Evolutionary conservation across 2,329 filamentous ascomycete genomes (phyloP).

Genomic region (Thielaviopsis euricoi): DNA sequence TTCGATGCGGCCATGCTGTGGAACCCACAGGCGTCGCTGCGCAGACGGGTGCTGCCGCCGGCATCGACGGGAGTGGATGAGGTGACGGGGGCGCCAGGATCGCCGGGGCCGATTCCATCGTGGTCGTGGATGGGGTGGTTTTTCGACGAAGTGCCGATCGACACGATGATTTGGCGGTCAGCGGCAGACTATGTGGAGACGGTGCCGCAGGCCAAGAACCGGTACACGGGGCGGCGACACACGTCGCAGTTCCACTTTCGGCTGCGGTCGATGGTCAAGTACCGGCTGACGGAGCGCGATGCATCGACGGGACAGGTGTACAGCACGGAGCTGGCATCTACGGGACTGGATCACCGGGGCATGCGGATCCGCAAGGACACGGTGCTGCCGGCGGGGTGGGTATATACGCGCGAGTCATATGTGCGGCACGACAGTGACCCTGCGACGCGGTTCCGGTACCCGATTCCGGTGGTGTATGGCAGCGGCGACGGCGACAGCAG

Average conservation of each 20-base stretch:
- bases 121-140: slow-evolving; percentile 34
- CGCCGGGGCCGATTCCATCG: slow-evolving; percentile 22
- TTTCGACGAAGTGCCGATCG: slow-evolving; percentile 27
- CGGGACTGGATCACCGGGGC: slow-evolving; percentile 24
- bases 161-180: slow-evolving; percentile 26
- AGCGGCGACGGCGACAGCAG: slow-evolving; percentile 1
- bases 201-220: slow-evolving; percentile 18
- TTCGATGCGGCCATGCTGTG: slow-evolving; percentile 28
- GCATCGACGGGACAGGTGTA: slow-evolving; percentile 12
- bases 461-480: slow-evolving; percentile 21
- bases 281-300: slow-evolving; percentile 24
- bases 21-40: slow-evolving; percentile 27
- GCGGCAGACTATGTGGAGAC: slow-evolving; percentile 28
- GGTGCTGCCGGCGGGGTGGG: slow-evolving; percentile 24
- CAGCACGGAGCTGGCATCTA: slow-evolving; percentile 20
- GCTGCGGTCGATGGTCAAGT: slow-evolving; percentile 22
- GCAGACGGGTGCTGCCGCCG: slow-evolving; percentile 16
- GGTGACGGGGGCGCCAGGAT: slow-evolving; percentile 16
- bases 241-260: slow-evolving; percentile 23
- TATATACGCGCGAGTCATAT: slow-evolving; percentile 18
- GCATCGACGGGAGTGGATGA: slow-evolving; percentile 1
- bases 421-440: slow-evolving; percentile 26
- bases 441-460: slow-evolving; percentile 25
- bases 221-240: slow-evolving; percentile 20
- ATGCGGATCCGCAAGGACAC: slow-evolving; percentile 20